Evolutionary conservation across 805 yeast genomes (phyloP).

Genomic region (Wickerhamomyces hampshirensis): DNA sequence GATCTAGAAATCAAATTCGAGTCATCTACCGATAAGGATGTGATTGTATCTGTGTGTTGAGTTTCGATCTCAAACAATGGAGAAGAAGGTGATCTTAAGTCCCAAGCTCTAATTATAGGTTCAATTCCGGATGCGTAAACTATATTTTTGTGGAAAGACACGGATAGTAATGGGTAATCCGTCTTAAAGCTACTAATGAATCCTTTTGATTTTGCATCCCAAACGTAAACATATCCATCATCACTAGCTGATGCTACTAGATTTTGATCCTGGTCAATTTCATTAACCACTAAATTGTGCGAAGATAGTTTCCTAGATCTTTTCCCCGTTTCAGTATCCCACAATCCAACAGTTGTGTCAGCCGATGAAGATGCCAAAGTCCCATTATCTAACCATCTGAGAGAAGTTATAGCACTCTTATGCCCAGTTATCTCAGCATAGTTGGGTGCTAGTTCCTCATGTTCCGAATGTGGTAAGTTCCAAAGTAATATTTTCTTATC

Average conservation of each 20-base stretch:
- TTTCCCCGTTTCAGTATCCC: slow-evolving; percentile 57
- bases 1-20: slow-evolving; percentile 46
- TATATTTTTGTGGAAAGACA: slow-evolving; percentile 37
- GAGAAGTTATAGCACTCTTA: slow-evolving; percentile 58
- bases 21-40: slow-evolving; percentile 49
- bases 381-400: slow-evolving; percentile 50
- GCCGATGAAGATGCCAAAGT: slow-evolving; percentile 50
- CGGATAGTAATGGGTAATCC: slow-evolving; percentile 56
- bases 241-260: slow-evolving; percentile 55
- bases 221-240: slow-evolving; percentile 52
- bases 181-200: slow-evolving; percentile 37
- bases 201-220: slow-evolving; percentile 61
- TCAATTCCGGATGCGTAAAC: slow-evolving; percentile 66
- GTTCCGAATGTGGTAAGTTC: slow-evolving; percentile 22
- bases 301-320: slow-evolving; percentile 50
- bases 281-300: slow-evolving; percentile 51
- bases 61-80: slow-evolving; percentile 43
- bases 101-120: slow-evolving; percentile 56
- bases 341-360: slow-evolving; percentile 54
- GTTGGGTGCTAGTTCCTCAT: slow-evolving; percentile 25
- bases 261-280: slow-evolving; percentile 37
- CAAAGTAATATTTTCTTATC: slow-evolving; percentile 41
- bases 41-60: slow-evolving; percentile 46
- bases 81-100: slow-evolving; percentile 38
- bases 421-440: slow-evolving; percentile 49